phyloP scores from a whole-genome alignment of 257 asterid species.

The Rubia yunnanensis region DNA sequence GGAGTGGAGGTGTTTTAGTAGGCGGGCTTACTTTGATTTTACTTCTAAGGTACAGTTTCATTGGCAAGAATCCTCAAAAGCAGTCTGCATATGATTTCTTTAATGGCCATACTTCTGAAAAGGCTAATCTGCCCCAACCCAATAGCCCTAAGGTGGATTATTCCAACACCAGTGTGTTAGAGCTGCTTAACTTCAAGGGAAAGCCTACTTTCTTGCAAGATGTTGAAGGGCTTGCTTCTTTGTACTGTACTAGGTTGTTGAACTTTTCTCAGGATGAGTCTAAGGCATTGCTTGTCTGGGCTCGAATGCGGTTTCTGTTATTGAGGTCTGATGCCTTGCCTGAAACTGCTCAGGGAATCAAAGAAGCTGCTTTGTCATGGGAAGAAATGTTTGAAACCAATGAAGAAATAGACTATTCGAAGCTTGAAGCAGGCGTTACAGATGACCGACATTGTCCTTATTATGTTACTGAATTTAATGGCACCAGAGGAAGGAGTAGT shows the following conservation, averaged over 20 bases:
- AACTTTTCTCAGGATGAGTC: constrained; percentile 38
- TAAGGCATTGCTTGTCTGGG: constrained; percentile 49
- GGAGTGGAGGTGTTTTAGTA: constrained; percentile 61
- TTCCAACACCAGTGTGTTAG: constrained; percentile 17
- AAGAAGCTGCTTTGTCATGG: constrained; percentile 62
- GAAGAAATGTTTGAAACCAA: constrained; percentile 32
- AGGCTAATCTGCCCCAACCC: background rate
- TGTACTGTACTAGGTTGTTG: constrained; percentile 31
- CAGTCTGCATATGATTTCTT: constrained; percentile 64
- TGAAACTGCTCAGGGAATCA: constrained; percentile 69
- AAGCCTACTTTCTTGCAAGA: constrained; percentile 32
- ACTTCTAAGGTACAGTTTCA: constrained; percentile 40
- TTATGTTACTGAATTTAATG: constrained; percentile 34
- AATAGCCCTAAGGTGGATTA: constrained; percentile 10
- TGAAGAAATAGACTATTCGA: constrained; percentile 24
- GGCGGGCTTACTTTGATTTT: constrained; percentile 43
- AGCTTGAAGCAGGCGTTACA: constrained; percentile 16
- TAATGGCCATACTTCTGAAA: constrained; percentile 34
- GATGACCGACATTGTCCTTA: constrained; percentile 39
- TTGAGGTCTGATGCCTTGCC: constrained; percentile 87
- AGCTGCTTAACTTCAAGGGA: constrained; percentile 21
- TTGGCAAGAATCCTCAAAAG: constrained; percentile 39
- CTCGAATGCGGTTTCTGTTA: constrained; percentile 47
- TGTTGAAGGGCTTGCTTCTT: constrained; percentile 42
- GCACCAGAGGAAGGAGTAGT: constrained; percentile 18